Conservation (phyloP, 208 protist species). For the Histomonas meleagridis region DNA sequence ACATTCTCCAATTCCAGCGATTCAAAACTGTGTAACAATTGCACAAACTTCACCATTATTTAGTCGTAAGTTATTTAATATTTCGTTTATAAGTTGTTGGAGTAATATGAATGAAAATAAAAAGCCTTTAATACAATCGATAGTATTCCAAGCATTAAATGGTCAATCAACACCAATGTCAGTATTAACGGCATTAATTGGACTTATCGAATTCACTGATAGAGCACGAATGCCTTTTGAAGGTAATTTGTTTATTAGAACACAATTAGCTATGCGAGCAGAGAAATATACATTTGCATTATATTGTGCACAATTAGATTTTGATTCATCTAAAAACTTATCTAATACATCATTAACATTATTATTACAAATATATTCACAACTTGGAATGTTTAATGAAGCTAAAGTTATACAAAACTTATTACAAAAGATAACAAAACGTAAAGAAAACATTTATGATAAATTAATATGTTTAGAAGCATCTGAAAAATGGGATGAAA, state of each 20-base stretch:
- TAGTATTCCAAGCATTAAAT: neutral
- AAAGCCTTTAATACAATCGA: neutral
- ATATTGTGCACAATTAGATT: constrained; percentile 1
- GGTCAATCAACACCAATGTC: neutral
- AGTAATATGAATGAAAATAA: too few species aligned
- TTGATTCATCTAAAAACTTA: neutral
- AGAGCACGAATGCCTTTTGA: neutral
- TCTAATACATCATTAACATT: neutral
- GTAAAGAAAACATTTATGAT: neutral
- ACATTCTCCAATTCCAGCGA: neutral
- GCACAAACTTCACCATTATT: neutral
- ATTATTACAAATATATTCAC: neutral
- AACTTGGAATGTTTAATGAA: constrained; percentile 11
- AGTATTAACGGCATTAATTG: neutral
- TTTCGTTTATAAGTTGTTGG: neutral
- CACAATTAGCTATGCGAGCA: neutral
- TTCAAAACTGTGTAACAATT: neutral
- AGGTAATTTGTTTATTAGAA: neutral
- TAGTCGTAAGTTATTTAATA: neutral
- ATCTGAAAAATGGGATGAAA: neutral
- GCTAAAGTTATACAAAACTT: too few species aligned
- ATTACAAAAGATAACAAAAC: too few species aligned
- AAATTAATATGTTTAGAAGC: neutral
- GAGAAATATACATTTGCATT: constrained; percentile 1
- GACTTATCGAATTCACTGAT: constrained; percentile 18